A percentile compares a stretch with the other conserved stretches of the same genome.
Conservation (phyloP, 495 filamentous ascomycete species). For the Aspergillus leporis region DNA sequence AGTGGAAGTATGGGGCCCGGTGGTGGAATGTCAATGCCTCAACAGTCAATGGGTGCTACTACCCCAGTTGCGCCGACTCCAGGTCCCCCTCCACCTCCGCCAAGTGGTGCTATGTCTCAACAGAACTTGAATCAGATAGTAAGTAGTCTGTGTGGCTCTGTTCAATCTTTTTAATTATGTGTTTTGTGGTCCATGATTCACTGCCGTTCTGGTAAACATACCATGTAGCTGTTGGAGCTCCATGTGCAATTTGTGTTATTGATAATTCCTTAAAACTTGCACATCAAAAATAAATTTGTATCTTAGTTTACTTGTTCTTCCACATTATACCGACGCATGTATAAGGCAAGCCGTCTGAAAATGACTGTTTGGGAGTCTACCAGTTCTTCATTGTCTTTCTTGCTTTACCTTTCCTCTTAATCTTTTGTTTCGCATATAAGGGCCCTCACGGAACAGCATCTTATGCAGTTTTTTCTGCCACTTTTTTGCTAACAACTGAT, state of each 20-base stretch:
- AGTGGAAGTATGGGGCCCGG: slow-evolving; percentile 56
- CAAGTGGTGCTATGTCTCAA: slow-evolving; percentile 60
- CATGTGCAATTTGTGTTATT: not conserved
- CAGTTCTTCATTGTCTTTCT: not conserved
- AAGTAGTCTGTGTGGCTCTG: slow-evolving; percentile 38
- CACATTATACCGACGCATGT: not conserved
- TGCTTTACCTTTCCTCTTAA: not conserved
- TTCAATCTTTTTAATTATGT: not conserved
- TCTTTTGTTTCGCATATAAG: no score
- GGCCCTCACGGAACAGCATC: not conserved
- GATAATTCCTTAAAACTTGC: not conserved
- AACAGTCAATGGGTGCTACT: slow-evolving; percentile 44
- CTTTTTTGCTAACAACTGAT: not conserved
- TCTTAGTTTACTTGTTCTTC: not conserved
- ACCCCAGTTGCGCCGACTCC: slow-evolving; percentile 41
- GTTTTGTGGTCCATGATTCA: not conserved
- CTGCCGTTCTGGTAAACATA: not conserved
- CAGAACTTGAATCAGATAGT: slow-evolving; percentile 97
- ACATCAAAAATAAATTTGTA: not conserved
- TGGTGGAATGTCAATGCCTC: slow-evolving; percentile 52
- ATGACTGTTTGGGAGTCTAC: not conserved
- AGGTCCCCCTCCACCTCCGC: slow-evolving; percentile 41
- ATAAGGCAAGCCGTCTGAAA: not conserved
- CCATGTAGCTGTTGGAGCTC: not conserved
- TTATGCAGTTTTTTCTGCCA: not conserved